Evolutionary conservation across 2,329 filamentous ascomycete genomes (phyloP).

Genomic region (Penicillium occitanis): DNA sequence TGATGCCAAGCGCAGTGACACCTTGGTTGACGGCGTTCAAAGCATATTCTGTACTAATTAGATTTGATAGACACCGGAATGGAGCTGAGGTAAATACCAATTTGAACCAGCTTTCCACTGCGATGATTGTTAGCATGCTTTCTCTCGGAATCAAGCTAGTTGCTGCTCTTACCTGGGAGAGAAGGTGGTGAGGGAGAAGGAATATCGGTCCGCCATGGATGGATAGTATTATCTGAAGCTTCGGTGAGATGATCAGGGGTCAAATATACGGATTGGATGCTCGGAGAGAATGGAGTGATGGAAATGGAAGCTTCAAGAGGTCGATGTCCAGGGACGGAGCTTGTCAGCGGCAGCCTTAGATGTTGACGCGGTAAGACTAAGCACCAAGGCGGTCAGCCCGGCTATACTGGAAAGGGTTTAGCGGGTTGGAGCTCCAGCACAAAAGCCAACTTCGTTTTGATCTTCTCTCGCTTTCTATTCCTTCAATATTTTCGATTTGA

Average conservation of each 20-base stretch:
- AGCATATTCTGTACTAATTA: conserved; percentile 76
- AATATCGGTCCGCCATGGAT: conserved; percentile 95
- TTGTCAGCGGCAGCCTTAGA: conserved; percentile 29
- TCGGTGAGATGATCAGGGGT: conserved; percentile 13
- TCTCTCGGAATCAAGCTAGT: conserved; percentile 22
- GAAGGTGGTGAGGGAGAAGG: conserved; percentile 99
- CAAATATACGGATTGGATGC: neutral
- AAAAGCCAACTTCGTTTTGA: conserved; percentile 3
- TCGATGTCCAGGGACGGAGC: conserved; percentile 17
- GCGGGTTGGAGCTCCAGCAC: conserved; percentile 12
- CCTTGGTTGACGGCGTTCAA: conserved; percentile 99
- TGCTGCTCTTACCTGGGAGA: conserved; percentile 79
- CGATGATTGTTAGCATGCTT: conserved; percentile 46
- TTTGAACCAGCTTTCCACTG: conserved; percentile 98
- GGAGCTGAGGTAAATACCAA: conserved; percentile 59
- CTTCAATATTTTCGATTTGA: conserved; percentile 3
- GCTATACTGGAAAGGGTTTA: conserved; percentile 14
- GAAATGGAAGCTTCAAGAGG: conserved; percentile 31
- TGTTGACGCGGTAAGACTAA: conserved; percentile 33
- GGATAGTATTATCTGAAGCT: conserved; percentile 23
- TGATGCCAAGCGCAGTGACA: conserved; percentile 97
- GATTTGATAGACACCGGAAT: conserved; percentile 14
- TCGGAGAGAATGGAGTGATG: conserved; percentile 16
- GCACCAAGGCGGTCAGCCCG: conserved; percentile 22
- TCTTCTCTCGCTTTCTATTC: conserved; percentile 26